Percentiles rank a stretch among this genome's conserved stretches.
These are phyloP conservation scores for Cercospora brassicicola DNA, from an alignment of 2,329 filamentous ascomycete genomes.

Conservation along the genomic window DNA sequence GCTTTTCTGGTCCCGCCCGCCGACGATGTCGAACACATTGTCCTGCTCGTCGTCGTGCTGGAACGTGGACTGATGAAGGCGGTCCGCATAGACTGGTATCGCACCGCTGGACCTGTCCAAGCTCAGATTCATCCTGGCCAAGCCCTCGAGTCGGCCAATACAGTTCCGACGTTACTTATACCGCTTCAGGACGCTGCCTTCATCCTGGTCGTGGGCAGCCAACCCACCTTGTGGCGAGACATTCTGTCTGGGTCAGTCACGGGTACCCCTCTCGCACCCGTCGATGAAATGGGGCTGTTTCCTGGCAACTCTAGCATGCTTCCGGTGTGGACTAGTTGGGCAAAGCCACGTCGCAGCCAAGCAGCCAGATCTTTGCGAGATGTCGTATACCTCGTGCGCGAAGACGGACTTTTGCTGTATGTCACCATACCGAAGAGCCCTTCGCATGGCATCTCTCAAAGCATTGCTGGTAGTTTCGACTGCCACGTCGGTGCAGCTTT, in stretches of 20 bases:
- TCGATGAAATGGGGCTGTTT: slow-evolving; percentile 16
- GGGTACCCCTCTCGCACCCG: slow-evolving; percentile 6
- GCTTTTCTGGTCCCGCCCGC: slow-evolving; percentile 75
- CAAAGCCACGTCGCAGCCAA: slow-evolving; percentile 68
- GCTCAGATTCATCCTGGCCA: slow-evolving; percentile 31
- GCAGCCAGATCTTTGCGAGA: slow-evolving; percentile 66
- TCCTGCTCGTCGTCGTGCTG: slow-evolving; percentile 67
- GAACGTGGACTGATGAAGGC: slow-evolving; percentile 47
- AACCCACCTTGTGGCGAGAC: slow-evolving; percentile 43
- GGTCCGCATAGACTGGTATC: slow-evolving; percentile 37
- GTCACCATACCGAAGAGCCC: slow-evolving; percentile 51
- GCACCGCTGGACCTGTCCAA: slow-evolving; percentile 22
- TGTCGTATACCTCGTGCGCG: slow-evolving; percentile 79
- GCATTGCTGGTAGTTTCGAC: slow-evolving; percentile 62
- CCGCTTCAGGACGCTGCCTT: slow-evolving; percentile 46
- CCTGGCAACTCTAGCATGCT: slow-evolving; percentile 31
- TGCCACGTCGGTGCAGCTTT: slow-evolving; percentile 81
- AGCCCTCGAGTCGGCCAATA: slow-evolving; percentile 27
- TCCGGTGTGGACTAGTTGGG: slow-evolving; percentile 74
- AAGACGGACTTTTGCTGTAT: slow-evolving; percentile 79
- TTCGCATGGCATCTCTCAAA: slow-evolving; percentile 47
- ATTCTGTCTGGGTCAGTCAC: slow-evolving; percentile 44
- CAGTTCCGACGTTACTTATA: slow-evolving; percentile 42
- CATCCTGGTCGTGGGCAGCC: slow-evolving; percentile 41
- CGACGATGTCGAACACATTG: slow-evolving; percentile 67